Percentiles rank a stretch among this genome's conserved stretches.
These are phyloP conservation scores for Primulina eburnea DNA, from an alignment of 257 asterid genomes.

Conservation along the genomic window DNA sequence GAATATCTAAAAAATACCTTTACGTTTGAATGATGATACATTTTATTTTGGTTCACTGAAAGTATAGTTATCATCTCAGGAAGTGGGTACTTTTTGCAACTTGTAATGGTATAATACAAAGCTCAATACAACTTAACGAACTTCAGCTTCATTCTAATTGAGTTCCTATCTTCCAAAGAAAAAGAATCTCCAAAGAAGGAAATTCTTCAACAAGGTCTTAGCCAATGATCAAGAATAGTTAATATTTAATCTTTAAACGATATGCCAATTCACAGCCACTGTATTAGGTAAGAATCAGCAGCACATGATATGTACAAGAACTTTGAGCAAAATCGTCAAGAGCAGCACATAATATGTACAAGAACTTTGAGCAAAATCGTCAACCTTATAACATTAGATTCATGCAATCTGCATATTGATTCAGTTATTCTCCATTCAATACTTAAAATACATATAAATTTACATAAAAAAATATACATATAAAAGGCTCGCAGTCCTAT, in stretches of 20 bases:
- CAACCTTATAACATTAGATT: background rate
- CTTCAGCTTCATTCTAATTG: conserved; percentile 9
- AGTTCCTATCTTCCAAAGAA: conserved; percentile 9
- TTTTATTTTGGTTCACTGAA: background rate
- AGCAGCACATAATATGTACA: background rate
- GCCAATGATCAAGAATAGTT: conserved; percentile 5
- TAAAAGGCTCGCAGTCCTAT: too few relatives aligned
- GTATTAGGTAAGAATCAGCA: conserved; percentile 4
- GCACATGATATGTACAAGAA: conserved; percentile 3
- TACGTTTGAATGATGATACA: conserved; percentile 3
- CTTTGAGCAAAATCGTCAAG: conserved; percentile 13
- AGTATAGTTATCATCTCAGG: background rate
- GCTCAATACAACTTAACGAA: conserved; percentile 7
- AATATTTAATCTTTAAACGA: background rate
- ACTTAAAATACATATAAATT: background rate
- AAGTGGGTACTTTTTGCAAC: background rate
- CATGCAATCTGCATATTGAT: conserved; percentile 6
- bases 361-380: conserved; percentile 13
- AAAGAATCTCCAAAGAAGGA: background rate
- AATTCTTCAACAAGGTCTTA: background rate
- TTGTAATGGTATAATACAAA: background rate
- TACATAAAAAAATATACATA: background rate
- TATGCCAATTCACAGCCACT: conserved; percentile 12
- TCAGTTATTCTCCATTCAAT: conserved; percentile 3
- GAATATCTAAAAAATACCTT: conserved; percentile 12